Conservation (phyloP, 108 stramenopile genomes). For the Discostella pseudostelligera region DNA sequence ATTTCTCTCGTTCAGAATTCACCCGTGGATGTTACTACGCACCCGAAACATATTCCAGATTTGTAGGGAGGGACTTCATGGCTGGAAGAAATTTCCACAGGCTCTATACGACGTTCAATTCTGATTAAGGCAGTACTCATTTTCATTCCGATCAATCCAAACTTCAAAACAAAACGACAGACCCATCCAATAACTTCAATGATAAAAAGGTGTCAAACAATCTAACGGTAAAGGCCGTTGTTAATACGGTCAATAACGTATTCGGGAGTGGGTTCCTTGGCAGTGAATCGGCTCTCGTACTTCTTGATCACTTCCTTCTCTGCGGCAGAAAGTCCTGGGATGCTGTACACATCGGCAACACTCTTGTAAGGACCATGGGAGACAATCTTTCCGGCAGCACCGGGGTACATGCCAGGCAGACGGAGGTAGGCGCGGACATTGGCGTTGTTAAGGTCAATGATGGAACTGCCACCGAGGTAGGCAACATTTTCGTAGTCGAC, state of each 20-base stretch:
- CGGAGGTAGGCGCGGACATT: conserved; percentile 96
- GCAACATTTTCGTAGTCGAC: conserved; percentile 82
- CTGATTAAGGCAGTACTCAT: not conserved
- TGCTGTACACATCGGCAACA: conserved; percentile 93
- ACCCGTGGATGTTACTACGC: conserved; percentile 2
- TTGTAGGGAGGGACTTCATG: not conserved
- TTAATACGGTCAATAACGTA: conserved; percentile 93
- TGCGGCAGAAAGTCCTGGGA: conserved; percentile 81
- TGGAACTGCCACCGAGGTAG: conserved; percentile 73
- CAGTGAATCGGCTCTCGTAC: conserved; percentile 91
- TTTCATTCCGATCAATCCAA: not conserved
- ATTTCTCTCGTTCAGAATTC: not conserved
- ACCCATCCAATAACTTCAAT: too few relatives aligned
- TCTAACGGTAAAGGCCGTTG: conserved; percentile 96
- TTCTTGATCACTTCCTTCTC: conserved; percentile 97
- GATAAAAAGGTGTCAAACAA: not conserved
- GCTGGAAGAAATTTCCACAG: conserved; percentile 7
- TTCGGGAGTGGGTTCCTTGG: conserved; percentile 73
- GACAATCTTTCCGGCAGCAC: conserved; percentile 93
- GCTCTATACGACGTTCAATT: not conserved
- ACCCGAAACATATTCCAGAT: not conserved
- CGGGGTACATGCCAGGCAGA: conserved; percentile 96
- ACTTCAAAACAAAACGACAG: not conserved
- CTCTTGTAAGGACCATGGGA: conserved; percentile 94
- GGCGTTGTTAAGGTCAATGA: conserved; percentile 96